Conservation (phyloP, 1,139 yeast genomes). For the Blastobotrys niveus region DNA sequence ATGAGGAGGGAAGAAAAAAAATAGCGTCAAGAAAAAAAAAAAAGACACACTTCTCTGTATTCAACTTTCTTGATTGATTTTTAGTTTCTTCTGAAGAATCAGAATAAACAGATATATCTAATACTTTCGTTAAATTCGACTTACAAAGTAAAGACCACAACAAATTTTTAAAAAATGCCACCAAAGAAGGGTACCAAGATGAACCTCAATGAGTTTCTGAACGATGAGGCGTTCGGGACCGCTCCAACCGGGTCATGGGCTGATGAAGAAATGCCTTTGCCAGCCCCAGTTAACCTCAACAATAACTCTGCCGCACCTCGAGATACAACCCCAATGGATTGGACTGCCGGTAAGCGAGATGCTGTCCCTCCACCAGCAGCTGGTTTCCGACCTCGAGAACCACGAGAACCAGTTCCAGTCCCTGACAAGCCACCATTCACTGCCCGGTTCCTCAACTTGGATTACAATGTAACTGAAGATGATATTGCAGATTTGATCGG, state of each 20-base stretch:
- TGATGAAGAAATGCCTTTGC: slow-evolving; percentile 26
- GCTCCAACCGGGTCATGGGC: slow-evolving; percentile 27
- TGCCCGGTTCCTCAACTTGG: slow-evolving; percentile 80
- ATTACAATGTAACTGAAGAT: slow-evolving; percentile 73
- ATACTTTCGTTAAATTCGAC: too few species aligned
- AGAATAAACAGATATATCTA: too few species aligned
- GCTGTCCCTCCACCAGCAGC: slow-evolving; percentile 5
- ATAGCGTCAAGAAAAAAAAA: too few species aligned
- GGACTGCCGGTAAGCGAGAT: slow-evolving; percentile 16
- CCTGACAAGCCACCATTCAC: slow-evolving; percentile 92
- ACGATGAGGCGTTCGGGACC: slow-evolving; percentile 20
- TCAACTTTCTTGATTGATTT: too few species aligned
- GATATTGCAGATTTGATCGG: slow-evolving; percentile 61
- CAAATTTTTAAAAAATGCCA: slow-evolving; percentile 2
- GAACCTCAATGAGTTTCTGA: slow-evolving; percentile 52
- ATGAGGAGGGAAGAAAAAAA: too few species aligned
- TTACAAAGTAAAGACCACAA: too few species aligned
- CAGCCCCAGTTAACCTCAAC: slow-evolving; percentile 10
- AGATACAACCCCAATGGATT: slow-evolving; percentile 14
- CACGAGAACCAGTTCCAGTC: slow-evolving; percentile 65
- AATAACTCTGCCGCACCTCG: neutral
- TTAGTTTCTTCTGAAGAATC: too few species aligned
- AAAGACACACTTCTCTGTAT: too few species aligned
- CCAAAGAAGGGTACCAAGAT: slow-evolving; percentile 37
- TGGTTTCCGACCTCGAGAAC: slow-evolving; percentile 10